phyloP scores from a whole-genome alignment of 2,329 filamentous ascomycete genomes.

The Apiospora malaysiana region DNA sequence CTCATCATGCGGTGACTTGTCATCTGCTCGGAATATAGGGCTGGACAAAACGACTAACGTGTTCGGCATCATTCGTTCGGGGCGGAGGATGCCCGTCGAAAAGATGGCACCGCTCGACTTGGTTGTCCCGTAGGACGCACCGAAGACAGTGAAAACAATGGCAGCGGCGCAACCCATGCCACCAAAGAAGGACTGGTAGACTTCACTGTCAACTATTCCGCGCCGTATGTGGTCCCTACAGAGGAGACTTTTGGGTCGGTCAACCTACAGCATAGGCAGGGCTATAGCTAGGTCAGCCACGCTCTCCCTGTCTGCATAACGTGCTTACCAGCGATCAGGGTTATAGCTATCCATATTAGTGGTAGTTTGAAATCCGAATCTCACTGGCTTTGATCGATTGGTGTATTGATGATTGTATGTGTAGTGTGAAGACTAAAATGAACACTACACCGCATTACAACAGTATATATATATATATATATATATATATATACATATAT shows the following conservation, averaged over 20 bases:
- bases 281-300: constrained; percentile 35
- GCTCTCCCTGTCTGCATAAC: background rate
- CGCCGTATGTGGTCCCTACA: background rate
- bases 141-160: constrained; percentile 59
- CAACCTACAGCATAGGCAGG: constrained; percentile 51
- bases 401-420: too few species aligned
- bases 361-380: background rate
- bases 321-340: constrained; percentile 7
- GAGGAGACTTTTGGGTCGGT: background rate
- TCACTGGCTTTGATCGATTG: background rate
- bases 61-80: constrained; percentile 51
- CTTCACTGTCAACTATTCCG: background rate
- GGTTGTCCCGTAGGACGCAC: constrained; percentile 51
- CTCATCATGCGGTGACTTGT: background rate
- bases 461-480: background rate
- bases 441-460: background rate
- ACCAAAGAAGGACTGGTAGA: constrained; percentile 49
- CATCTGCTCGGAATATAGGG: background rate
- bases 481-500: background rate
- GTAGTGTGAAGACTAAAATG: background rate
- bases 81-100: constrained; percentile 49
- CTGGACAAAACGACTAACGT: constrained; percentile 33
- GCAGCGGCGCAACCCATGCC: constrained; percentile 49
- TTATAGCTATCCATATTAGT: constrained; percentile 6
- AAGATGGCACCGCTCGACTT: constrained; percentile 52